Evolutionary conservation across 257 asterid species (phyloP).

Genomic region (Jasminum sambac): DNA sequence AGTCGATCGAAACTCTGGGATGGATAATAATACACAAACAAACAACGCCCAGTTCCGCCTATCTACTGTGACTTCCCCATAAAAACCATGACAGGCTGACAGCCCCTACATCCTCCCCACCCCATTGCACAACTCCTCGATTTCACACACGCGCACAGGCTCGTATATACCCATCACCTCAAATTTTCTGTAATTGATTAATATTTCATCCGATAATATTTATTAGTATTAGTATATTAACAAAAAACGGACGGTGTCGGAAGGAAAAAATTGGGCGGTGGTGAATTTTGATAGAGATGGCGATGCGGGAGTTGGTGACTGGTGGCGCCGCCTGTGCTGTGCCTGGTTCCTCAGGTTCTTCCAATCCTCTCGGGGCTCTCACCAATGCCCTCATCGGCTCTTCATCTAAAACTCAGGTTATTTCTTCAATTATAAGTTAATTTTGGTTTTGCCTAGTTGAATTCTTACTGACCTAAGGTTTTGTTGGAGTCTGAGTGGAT

Average conservation of each 20-base stretch:
- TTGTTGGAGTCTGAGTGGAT: neutral
- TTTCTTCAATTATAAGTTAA: neutral
- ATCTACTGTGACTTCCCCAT: neutral
- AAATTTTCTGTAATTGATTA: neutral
- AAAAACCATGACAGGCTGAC: neutral
- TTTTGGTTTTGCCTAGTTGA: constrained; percentile 8
- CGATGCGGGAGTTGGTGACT: constrained; percentile 88
- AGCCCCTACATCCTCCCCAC: neutral
- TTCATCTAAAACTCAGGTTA: constrained; percentile 92
- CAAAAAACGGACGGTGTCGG: neutral
- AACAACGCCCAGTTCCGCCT: neutral
- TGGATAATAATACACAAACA: neutral
- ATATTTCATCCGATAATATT: constrained; percentile 3
- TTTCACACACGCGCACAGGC: neutral
- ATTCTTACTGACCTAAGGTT: neutral
- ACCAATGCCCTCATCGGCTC: constrained; percentile 89
- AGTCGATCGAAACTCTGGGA: too few relatives aligned
- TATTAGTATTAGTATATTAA: too few relatives aligned
- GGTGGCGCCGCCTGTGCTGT: constrained; percentile 91
- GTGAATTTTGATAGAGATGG: constrained; percentile 37
- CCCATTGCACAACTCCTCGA: neutral
- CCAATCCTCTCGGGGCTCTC: constrained; percentile 90
- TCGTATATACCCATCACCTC: neutral
- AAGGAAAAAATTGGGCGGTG: neutral
- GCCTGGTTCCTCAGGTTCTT: constrained; percentile 83